Conservation (phyloP, 441 rosid genomes). For the Caryocar brasiliense region DNA sequence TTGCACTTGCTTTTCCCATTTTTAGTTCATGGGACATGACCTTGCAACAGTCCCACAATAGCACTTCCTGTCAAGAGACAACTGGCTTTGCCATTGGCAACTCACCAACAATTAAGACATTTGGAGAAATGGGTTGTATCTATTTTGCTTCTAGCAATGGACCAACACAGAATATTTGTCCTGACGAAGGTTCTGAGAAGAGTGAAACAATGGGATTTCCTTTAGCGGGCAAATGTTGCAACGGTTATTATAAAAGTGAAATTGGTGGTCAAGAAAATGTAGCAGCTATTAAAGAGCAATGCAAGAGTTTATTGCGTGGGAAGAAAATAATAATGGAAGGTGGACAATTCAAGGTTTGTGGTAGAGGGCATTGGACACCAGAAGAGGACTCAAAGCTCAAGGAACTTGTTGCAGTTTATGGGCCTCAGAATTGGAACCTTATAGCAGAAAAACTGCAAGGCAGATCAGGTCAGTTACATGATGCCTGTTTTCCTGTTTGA, state of each 20-base stretch:
- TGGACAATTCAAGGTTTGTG: slow-evolving; percentile 33
- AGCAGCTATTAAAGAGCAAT: neutral
- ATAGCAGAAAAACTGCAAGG: slow-evolving; percentile 69
- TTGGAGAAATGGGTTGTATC: slow-evolving; percentile 23
- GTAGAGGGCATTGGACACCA: slow-evolving; percentile 75
- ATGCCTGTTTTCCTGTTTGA: neutral
- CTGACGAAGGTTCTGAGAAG: slow-evolving; percentile 1
- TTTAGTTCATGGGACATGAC: slow-evolving; percentile 22
- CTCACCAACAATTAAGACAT: slow-evolving; percentile 23
- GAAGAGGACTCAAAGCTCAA: slow-evolving; percentile 66
- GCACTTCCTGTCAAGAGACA: slow-evolving; percentile 5
- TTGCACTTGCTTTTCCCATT: slow-evolving; percentile 20
- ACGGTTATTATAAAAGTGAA: neutral
- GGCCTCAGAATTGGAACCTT: slow-evolving; percentile 79
- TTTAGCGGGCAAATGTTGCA: slow-evolving; percentile 16
- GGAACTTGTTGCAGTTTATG: slow-evolving; percentile 63
- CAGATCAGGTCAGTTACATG: slow-evolving; percentile 49
- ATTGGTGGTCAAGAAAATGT: slow-evolving; percentile 14
- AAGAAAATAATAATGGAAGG: slow-evolving; percentile 9
- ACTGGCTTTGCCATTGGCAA: slow-evolving; percentile 18
- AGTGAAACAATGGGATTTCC: slow-evolving; percentile 14
- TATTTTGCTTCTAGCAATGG: slow-evolving; percentile 1
- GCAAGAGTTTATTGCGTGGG: neutral
- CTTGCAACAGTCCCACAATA: slow-evolving; percentile 26
- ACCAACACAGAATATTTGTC: slow-evolving; percentile 7